Conservation (phyloP, 805 yeast species). For the Candida orba region DNA sequence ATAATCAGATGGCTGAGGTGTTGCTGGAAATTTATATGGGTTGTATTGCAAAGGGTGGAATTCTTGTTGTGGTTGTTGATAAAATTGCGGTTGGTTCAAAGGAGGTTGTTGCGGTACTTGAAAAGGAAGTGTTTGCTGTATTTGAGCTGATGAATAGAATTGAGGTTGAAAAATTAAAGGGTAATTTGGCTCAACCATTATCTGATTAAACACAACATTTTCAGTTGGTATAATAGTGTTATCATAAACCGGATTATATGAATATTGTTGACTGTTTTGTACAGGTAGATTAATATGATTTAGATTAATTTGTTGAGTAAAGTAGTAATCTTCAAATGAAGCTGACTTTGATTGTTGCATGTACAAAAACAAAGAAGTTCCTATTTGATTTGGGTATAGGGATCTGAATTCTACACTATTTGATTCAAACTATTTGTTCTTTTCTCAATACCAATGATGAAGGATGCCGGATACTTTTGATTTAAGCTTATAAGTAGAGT, state of each 20-base stretch:
- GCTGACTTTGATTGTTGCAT: constrained; percentile 1
- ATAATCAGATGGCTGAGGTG: too few relatives aligned
- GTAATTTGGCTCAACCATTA: not conserved
- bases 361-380: too few relatives aligned
- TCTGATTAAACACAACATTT: not conserved
- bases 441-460: too few relatives aligned
- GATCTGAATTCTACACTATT: too few relatives aligned
- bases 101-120: not conserved
- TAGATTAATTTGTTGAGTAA: not conserved
- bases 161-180: not conserved
- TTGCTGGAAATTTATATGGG: not conserved
- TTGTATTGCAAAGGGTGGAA: not conserved
- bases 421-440: too few relatives aligned
- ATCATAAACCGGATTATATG: not conserved
- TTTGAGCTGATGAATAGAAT: not conserved
- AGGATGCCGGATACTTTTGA: too few relatives aligned
- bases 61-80: not conserved
- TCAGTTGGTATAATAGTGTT: not conserved
- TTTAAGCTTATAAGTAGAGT: too few relatives aligned
- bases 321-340: constrained; percentile 6
- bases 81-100: not conserved
- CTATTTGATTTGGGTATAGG: too few relatives aligned
- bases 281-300: not conserved
- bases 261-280: not conserved
- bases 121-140: not conserved